These are phyloP conservation scores for Botryotinia globosa DNA, from an alignment of 2,329 filamentous ascomycete species.

Conservation along the genomic window DNA sequence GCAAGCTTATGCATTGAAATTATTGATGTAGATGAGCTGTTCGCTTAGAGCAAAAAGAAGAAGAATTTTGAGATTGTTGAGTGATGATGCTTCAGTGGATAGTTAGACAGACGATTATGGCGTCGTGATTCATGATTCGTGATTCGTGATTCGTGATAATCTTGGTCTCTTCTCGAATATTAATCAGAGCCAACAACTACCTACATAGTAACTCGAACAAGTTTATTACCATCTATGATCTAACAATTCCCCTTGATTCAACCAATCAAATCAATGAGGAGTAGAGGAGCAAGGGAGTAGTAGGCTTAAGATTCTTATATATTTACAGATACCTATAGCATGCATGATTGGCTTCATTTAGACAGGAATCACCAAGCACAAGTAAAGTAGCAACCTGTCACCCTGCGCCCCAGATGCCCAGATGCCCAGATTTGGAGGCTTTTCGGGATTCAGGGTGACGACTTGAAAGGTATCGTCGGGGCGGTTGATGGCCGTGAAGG, in stretches of 20 bases:
- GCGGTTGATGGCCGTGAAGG: neutral
- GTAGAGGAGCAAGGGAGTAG: neutral
- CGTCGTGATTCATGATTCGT: neutral
- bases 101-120: neutral
- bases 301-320: neutral
- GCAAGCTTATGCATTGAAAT: conserved; percentile 8
- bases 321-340: neutral
- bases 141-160: neutral
- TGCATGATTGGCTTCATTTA: neutral
- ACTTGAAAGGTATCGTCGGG: neutral
- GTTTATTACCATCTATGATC: neutral
- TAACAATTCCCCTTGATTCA: neutral
- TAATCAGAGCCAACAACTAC: neutral
- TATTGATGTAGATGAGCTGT: conserved; percentile 13
- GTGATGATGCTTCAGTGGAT: neutral
- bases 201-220: neutral
- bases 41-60: neutral
- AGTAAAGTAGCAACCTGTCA: neutral
- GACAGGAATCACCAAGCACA: neutral
- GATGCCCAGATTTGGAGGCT: neutral
- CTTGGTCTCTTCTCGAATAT: neutral
- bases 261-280: neutral
- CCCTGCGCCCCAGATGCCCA: neutral
- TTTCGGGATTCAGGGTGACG: neutral
- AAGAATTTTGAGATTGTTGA: neutral